Base-by-base conservation (phyloP, 2,329 filamentous ascomycete species). In the Pseudogymnoascus sp. region DNA sequence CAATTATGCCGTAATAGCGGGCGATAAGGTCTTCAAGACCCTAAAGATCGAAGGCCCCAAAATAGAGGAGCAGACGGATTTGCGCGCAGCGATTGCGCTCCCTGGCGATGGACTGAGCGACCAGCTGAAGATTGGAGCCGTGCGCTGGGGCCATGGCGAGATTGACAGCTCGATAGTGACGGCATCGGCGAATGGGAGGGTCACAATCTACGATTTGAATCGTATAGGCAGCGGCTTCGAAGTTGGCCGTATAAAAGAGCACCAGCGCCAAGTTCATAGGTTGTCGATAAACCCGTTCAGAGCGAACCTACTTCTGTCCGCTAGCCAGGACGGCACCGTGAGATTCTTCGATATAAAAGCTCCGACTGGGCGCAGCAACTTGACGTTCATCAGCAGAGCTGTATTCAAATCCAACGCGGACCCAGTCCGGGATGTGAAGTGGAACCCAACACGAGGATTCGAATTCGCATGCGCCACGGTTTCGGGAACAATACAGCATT, bases 381-480 rank as follows among this genome's bases (percentile, higher is more conserved):
- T 74, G 69, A 68, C 77, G 62, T 79, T 79, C 70, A 76, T 75
- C 64, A 65, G 65, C 11, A 63, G 61, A 60, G 62, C 66, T 5
- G 68, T 63, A 17, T 72, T 68, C 63, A 72, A 69, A 61, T 71
- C 79, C 70, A 81, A 81, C 64, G 77, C 78, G n/a, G 81, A 83
- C 61, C 77, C 78, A 31, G 81, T 87, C 33, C 78, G 82, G 26
- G 81, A 85, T 68, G 81, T 87, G n/a, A 79, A 84, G 66, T 87
- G 84, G 84, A 85, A 83, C 11, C 84, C 84, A 5, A 81, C 76
- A 35, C 79, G 84, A 58, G 84, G 83, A 5, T 78, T 84, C 66
- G 76, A 81, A 63, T 85, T 87, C 72, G 84, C 84, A 17, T 86
- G 84, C 70, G 84, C 80, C 58, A 87, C 84, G 0, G 84, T 87